Base-by-base conservation (phyloP, 148 eudicot species). In the Vaccinium macrocarpon region DNA sequence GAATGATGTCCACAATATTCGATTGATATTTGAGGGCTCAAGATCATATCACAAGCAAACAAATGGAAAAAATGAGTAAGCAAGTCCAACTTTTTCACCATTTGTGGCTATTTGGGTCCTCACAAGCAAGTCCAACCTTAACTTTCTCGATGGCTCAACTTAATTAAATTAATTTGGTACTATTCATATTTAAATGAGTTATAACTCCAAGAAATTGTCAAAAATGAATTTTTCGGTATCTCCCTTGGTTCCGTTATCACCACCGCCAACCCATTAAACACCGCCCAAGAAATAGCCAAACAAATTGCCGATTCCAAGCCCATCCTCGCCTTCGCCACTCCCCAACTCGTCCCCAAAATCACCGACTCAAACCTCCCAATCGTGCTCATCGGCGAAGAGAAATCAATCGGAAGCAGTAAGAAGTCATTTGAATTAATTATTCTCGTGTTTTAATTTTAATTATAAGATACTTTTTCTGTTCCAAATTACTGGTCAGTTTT, bases 181-280 rank as follows among this genome's bases (percentile, higher is more conserved):
- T 42, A 42, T 42, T 42, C 0, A 42, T 42, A 42, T 42, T 42
- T 42, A 42, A 42, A 42, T 42, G 46, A 42, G 46, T 42, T 4
- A 42, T 42, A 42, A 42, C 0, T 42, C 46, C 46, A 42, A 42
- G 46, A 42, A 42, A 42, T 42, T 42, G 46, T 42, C 46, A 42
- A 42, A 42, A 42, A 32, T 32, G 35, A 32, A 32, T 32, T 32
- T 32, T 1, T 32, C 27, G 95, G 91, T 10, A 90, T 93, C 91
- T 91, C 97, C 2, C 89, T 97, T 21, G 99, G 99, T n/a, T 98
- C 98, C 14, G 27, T 96, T 15, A 92, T 96, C 86, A 94, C 99
- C 81, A 93, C 99, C 86, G 86, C 95, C 15, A 96, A 96, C 46
- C 98, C 99, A 0, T 87, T 96, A 32, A 95, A 94, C 90, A 92